A percentile compares a stretch with the other conserved stretches of the same genome.
Evolutionary conservation across 345 rosid species (phyloP).

Genomic region (Microcos paniculata): DNA sequence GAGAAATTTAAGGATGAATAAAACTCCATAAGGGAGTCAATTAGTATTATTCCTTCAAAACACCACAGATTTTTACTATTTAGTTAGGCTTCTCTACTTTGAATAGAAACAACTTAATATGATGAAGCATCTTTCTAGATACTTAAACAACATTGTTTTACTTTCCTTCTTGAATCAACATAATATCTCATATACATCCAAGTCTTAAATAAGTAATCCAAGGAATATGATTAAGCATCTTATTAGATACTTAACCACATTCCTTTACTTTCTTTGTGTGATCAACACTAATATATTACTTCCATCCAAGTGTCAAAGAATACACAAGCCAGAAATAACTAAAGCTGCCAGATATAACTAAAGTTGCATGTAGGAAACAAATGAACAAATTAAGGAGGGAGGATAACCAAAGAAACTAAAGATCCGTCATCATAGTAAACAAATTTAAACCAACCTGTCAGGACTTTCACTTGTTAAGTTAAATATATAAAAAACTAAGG

Average conservation of each 20-base stretch:
- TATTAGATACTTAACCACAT: neutral
- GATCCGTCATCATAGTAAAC: neutral
- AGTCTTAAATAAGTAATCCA: no score
- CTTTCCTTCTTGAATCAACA: neutral
- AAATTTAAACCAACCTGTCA: neutral
- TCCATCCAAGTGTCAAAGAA: neutral
- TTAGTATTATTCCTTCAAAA: neutral
- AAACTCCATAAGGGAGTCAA: neutral
- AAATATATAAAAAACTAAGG: neutral
- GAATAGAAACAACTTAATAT: neutral
- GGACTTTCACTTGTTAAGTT: neutral
- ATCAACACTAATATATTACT: neutral
- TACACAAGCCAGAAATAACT: neutral
- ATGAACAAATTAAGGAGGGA: neutral
- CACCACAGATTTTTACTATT: neutral
- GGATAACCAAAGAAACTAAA: neutral
- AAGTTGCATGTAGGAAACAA: neutral
- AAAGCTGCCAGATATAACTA: neutral
- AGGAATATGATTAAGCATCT: neutral
- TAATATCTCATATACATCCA: neutral
- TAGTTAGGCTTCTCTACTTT: neutral
- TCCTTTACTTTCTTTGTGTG: neutral
- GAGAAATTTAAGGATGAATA: constrained; percentile 4
- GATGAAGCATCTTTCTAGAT: constrained; percentile 1
- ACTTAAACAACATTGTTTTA: neutral